Evolutionary conservation across 306 rosid genomes (phyloP).

Genomic region (Castanea crenata): DNA sequence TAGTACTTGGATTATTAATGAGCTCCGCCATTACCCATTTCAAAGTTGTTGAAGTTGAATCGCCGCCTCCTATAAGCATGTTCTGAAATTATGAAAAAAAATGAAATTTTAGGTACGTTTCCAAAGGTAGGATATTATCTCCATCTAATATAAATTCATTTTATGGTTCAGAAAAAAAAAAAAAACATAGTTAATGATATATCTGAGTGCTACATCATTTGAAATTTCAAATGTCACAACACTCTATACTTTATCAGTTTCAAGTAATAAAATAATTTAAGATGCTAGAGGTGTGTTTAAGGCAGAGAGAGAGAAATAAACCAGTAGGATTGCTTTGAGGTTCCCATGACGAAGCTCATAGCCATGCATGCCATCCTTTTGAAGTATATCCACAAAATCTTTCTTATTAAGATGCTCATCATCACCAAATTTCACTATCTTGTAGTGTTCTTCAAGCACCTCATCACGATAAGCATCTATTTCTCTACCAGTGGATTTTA

Average conservation of each 20-base stretch:
- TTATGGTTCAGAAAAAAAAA: not conserved
- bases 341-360: conserved; percentile 11
- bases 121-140: not conserved
- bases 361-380: not conserved
- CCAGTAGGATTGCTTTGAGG: conserved; percentile 25
- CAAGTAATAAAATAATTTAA: too few species aligned
- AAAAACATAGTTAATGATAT: too few species aligned
- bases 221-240: too few species aligned
- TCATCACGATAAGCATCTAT: not conserved
- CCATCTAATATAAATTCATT: too few species aligned
- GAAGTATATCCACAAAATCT: conserved; percentile 36
- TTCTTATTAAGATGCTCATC: not conserved
- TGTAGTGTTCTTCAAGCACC: not conserved
- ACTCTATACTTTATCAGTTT: too few species aligned
- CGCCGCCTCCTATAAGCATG: conserved; percentile 1
- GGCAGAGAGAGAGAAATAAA: not conserved
- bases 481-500: not conserved
- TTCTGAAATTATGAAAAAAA: conserved; percentile 8
- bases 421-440: not conserved
- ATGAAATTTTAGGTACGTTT: not conserved
- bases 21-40: conserved; percentile 40
- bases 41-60: conserved; percentile 9
- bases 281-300: not conserved
- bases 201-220: too few species aligned
- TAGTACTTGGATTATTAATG: conserved; percentile 4